A percentile compares a stretch with the other conserved stretches of the same genome.
Evolutionary conservation across 768 basidiomycete species (phyloP).

Genomic region (Sutorius australiensis): DNA sequence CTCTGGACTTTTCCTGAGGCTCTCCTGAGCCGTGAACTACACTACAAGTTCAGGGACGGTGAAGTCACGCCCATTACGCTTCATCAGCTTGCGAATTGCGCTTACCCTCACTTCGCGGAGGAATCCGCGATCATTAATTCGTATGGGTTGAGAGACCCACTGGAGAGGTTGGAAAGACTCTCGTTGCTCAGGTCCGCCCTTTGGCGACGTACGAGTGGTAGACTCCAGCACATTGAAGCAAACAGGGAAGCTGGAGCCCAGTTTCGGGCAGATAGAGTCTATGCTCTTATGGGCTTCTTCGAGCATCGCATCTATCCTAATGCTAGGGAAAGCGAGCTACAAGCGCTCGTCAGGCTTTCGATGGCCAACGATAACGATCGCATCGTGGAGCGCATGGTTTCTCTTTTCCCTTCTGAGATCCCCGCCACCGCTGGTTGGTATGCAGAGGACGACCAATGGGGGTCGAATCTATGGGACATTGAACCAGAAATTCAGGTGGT

Average conservation of each 20-base stretch:
- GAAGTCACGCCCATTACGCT: conserved; percentile 19
- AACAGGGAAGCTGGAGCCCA: too few relatives aligned
- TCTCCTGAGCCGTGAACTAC: conserved; percentile 20
- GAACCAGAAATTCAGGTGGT: conserved; percentile 15
- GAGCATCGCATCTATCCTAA: conserved; percentile 22
- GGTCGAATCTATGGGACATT: conserved; percentile 20
- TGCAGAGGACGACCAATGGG: conserved; percentile 17
- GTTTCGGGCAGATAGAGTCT: conserved; percentile 21
- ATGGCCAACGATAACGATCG: conserved; percentile 25
- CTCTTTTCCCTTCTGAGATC: conserved; percentile 10
- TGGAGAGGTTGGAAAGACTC: conserved; percentile 24
- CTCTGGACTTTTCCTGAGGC: conserved; percentile 25
- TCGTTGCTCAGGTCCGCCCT: conserved; percentile 20
- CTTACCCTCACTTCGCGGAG: conserved; percentile 11
- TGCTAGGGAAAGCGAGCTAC: conserved; percentile 14
- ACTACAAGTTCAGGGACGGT: conserved; percentile 7
- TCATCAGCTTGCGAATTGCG: conserved; percentile 20
- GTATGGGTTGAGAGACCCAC: conserved; percentile 17
- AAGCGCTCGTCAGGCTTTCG: conserved; percentile 22
- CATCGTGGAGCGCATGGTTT: conserved; percentile 22
- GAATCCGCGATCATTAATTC: conserved; percentile 24
- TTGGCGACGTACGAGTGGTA: conserved; percentile 19
- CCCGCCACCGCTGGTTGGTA: conserved; percentile 14
- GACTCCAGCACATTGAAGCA: neutral
- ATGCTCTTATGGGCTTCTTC: conserved; percentile 27